Conservation (phyloP, 1,284 basidiomycete genomes). For the Apiotrichum veenhuisii region DNA sequence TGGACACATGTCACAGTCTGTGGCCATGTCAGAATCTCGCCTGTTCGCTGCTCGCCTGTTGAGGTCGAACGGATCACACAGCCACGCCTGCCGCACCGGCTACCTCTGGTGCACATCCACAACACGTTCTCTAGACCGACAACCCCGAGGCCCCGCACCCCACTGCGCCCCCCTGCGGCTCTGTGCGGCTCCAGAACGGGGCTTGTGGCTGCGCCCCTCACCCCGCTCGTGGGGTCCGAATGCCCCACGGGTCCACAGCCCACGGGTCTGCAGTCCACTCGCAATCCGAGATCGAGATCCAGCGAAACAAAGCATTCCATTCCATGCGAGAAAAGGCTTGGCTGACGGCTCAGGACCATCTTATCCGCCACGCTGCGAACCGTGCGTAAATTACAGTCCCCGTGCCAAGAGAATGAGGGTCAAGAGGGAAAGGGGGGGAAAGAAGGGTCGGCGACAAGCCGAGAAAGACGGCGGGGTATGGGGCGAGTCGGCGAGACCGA, state of each 20-base stretch:
- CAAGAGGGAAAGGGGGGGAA: too few relatives aligned
- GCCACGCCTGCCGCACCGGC: too few relatives aligned
- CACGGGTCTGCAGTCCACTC: too few relatives aligned
- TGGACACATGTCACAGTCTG: neutral
- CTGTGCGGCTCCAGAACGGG: neutral
- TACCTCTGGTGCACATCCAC: too few relatives aligned
- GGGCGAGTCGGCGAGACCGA: too few relatives aligned
- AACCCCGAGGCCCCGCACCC: neutral
- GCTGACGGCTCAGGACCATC: constrained; percentile 33
- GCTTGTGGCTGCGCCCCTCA: neutral
- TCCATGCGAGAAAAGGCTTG: too few relatives aligned
- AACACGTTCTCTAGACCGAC: neutral
- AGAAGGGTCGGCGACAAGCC: too few relatives aligned
- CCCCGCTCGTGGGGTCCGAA: neutral
- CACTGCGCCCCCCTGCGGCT: neutral
- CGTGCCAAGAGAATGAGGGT: neutral
- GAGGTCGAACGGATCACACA: too few relatives aligned
- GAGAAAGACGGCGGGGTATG: too few relatives aligned
- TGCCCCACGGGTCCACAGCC: neutral
- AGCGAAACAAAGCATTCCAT: too few relatives aligned
- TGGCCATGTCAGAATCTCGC: neutral
- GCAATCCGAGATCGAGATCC: neutral
- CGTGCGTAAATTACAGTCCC: constrained; percentile 24
- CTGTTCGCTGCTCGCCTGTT: too few relatives aligned
- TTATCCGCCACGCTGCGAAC: constrained; percentile 40